Evolutionary conservation across 2,329 filamentous ascomycete species (phyloP).

Genomic region (Akanthomyces lecanii): DNA sequence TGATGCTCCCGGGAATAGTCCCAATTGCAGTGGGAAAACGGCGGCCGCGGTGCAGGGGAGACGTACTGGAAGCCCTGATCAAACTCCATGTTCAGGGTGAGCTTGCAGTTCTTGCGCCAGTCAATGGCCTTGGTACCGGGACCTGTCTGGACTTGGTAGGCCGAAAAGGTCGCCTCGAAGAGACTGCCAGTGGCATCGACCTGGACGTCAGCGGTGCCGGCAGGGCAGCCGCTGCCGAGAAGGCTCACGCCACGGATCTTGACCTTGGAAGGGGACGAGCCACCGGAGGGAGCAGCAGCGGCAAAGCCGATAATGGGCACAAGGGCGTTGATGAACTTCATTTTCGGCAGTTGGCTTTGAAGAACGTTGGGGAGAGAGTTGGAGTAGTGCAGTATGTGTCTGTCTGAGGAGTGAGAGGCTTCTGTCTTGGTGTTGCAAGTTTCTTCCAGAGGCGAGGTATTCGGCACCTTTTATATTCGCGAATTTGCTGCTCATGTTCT

Average conservation of each 20-base stretch:
- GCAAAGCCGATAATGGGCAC: constrained; percentile 14
- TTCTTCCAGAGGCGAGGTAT: neutral
- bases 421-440: constrained; percentile 2
- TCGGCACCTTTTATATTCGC: neutral
- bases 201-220: constrained; percentile 23
- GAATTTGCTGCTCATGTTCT: neutral
- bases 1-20: neutral
- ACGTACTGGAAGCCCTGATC: constrained; percentile 25
- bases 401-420: neutral
- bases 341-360: neutral
- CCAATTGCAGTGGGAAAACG: too few species aligned
- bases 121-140: constrained; percentile 22
- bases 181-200: constrained; percentile 24
- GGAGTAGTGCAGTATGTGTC: neutral
- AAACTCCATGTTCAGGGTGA: constrained; percentile 26
- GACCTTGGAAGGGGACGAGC: constrained; percentile 17
- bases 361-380: neutral
- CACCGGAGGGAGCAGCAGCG: neutral
- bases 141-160: constrained; percentile 25
- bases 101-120: constrained; percentile 28
- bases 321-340: neutral
- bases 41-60: neutral
- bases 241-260: constrained; percentile 23
- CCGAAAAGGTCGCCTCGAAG: constrained; percentile 26
- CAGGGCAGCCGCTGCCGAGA: constrained; percentile 26